phyloP scores from a whole-genome alignment of 2,329 filamentous ascomycete genomes.

The Escovopsis sp. region DNA sequence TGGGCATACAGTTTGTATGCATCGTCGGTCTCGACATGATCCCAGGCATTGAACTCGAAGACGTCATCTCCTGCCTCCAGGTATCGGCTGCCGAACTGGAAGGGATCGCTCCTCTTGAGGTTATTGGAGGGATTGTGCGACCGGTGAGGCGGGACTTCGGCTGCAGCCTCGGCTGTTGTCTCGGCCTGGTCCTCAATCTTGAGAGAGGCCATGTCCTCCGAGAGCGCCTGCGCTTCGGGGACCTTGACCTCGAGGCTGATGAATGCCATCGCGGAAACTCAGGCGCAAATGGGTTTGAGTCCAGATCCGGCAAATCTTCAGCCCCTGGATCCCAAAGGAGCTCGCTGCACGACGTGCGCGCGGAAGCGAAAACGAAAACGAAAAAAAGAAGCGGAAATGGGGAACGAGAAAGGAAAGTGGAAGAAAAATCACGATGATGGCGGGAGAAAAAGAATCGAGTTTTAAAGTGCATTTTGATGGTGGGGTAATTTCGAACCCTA shows the following conservation, averaged over 20 bases:
- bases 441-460: too few species aligned
- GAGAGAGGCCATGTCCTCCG: conserved; percentile 13
- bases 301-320: neutral
- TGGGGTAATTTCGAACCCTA: too few species aligned
- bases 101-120: conserved; percentile 79
- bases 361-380: too few species aligned
- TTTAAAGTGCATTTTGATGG: too few species aligned
- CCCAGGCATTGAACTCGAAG: conserved; percentile 98
- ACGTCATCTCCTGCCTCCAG: conserved; percentile 76
- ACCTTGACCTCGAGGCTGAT: neutral
- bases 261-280: conserved; percentile 2
- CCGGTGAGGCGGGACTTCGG: conserved; percentile 40
- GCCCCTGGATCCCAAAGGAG: neutral
- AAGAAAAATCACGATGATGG: too few species aligned
- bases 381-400: too few species aligned
- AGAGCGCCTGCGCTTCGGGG: conserved; percentile 4
- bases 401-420: too few species aligned
- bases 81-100: conserved; percentile 84
- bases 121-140: conserved; percentile 60
- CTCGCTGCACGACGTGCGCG: too few species aligned
- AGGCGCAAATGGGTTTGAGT: neutral
- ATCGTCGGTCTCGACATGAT: conserved; percentile 88
- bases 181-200: conserved; percentile 3
- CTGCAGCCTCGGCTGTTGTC: neutral
- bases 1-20: conserved; percentile 76